These are phyloP conservation scores for Tricholoma saponaceum DNA, from an alignment of 768 basidiomycete genomes.

Conservation along the genomic window DNA sequence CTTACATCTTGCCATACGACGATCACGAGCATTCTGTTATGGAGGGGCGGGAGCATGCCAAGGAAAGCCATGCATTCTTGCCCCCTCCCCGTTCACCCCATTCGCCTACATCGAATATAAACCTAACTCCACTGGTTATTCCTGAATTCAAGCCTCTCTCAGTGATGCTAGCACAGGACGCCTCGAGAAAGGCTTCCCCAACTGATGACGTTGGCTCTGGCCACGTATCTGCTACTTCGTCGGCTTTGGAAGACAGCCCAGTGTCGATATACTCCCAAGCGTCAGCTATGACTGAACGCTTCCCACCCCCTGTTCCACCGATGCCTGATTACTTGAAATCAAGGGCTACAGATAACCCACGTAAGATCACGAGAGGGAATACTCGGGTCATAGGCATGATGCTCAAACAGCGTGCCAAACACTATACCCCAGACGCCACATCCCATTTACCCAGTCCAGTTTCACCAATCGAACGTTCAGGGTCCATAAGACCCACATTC, in stretches of 20 bases:
- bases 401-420: constrained; percentile 13
- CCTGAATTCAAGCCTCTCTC: not conserved
- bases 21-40: not conserved
- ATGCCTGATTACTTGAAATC: not conserved
- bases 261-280: constrained; percentile 15
- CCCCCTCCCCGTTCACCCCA: not conserved
- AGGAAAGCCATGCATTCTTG: not conserved
- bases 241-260: constrained; percentile 3
- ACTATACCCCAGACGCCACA: constrained; percentile 2
- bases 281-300: not conserved
- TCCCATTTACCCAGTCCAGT: not conserved
- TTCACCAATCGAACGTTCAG: constrained; percentile 13
- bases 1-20: not conserved
- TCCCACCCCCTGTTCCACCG: not conserved
- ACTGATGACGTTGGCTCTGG: not conserved
- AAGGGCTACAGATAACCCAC: not conserved
- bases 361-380: not conserved
- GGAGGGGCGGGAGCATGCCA: not conserved
- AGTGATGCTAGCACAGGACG: not conserved
- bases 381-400: constrained; percentile 7
- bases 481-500: constrained; percentile 6
- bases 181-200: not conserved
- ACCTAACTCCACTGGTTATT: not conserved
- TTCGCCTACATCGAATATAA: not conserved
- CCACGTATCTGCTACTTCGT: not conserved